Percentiles rank a stretch among this genome's conserved stretches.
Evolutionary conservation across 2,329 filamentous ascomycete genomes (phyloP).

Genomic region (Diplodia mutila): DNA sequence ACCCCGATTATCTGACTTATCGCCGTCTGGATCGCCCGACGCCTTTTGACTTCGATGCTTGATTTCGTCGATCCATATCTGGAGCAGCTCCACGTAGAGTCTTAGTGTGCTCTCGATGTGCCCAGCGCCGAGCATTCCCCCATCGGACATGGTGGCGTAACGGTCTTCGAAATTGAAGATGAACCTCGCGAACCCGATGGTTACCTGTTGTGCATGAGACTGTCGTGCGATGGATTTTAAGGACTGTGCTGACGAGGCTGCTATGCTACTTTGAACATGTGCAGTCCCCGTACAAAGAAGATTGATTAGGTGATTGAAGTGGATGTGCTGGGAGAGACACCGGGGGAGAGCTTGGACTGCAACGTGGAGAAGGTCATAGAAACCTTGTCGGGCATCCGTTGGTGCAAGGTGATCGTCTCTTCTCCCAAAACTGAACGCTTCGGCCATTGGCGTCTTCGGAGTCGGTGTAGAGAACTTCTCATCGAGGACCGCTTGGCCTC

Average conservation of each 20-base stretch:
- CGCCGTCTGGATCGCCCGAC: slow-evolving; percentile 65
- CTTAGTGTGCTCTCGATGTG: slow-evolving; percentile 94
- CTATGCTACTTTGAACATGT: slow-evolving; percentile 91
- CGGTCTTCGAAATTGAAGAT: slow-evolving; percentile 99
- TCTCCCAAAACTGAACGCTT: slow-evolving; percentile 88
- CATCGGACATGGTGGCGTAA: slow-evolving; percentile 97
- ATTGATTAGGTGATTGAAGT: slow-evolving; percentile 92
- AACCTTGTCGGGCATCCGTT: slow-evolving; percentile 85
- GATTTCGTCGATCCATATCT: slow-evolving; percentile 98
- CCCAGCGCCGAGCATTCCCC: slow-evolving; percentile 88
- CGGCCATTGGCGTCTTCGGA: slow-evolving; percentile 92
- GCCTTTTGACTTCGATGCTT: slow-evolving; percentile 80
- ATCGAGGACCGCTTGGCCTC: slow-evolving; percentile 90
- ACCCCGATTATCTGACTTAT: too few relatives aligned
- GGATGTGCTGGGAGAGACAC: slow-evolving; percentile 88
- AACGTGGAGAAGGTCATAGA: slow-evolving; percentile 93
- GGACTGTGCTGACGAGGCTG: slow-evolving; percentile 86
- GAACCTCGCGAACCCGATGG: slow-evolving; percentile 93
- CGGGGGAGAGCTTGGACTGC: slow-evolving; percentile 93
- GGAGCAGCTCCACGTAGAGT: slow-evolving; percentile 88
- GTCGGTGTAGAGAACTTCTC: slow-evolving; percentile 89
- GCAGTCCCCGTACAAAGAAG: slow-evolving; percentile 94
- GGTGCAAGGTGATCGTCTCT: slow-evolving; percentile 76
- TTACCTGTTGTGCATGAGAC: slow-evolving; percentile 90
- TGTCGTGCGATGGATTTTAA: slow-evolving; percentile 94